Evolutionary conservation across 441 rosid species (phyloP), one percentile per base, ranked within the genome.

Genomic region (Cnidoscolus chayamansa): DNA sequence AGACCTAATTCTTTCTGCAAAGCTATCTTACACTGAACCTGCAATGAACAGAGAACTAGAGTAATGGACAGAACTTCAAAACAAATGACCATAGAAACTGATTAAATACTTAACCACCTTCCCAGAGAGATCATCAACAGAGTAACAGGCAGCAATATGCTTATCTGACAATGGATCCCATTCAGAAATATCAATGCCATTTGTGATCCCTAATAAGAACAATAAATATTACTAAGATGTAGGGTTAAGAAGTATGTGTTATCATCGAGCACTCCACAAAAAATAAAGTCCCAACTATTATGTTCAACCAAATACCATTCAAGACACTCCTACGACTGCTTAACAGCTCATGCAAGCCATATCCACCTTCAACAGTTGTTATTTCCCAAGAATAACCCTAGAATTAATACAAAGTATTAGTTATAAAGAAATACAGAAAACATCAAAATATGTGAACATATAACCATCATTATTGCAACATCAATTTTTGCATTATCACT

Each of bases 311-410:
- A 74, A 43, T 87, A 94, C 99, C 99, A 72, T 86, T 87, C 31
- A 92, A 82, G 74, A 92, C 90, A 83, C 76, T 86, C 82, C 86
- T 86, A 59, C 97, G 87, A 82, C 87, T 86, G 71, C 82, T 78
- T 68, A 92, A 82, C 71, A 90, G 74, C 69, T 92, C 97, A 47
- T 94, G 82, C 62, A 94, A 85, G 62, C 99, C 99, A 78, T 94
- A 84, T 80, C 99, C 99, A 58, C 97, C 97, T 84, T 94, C 97
- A 70, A 74, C 82, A 15, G 99, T 94, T 49, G 99, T 92, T 73
- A 94, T 89, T 81, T 92, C 99, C 99, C 97, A 88, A 31, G 99
- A 83, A 85, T 92, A 94, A 10, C 97, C 99, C 99, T 94, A 83
- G 76, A 79, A 74, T 49, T 54, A 70, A 57, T 48, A 13, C 13